phyloP scores from a whole-genome alignment of 78 protist species.

The Paulinella micropora region DNA sequence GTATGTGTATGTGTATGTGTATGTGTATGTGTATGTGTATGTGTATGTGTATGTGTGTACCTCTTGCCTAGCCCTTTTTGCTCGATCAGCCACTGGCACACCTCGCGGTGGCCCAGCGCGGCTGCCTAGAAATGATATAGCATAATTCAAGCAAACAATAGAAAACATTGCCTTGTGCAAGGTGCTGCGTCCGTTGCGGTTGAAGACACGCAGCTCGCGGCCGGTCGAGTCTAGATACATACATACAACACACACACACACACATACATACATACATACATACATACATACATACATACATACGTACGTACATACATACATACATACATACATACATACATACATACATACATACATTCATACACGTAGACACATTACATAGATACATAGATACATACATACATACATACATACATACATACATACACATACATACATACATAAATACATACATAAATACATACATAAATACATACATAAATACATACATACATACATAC shows the following conservation, averaged over 20 bases:
- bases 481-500: too few relatives aligned
- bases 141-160: too few relatives aligned
- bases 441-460: too few relatives aligned
- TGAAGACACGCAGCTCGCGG: background rate
- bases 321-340: background rate
- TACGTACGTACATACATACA: background rate
- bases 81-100: background rate
- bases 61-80: background rate
- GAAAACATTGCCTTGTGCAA: slow-evolving; percentile 3
- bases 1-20: too few relatives aligned
- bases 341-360: background rate
- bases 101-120: background rate
- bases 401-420: background rate
- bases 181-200: background rate
- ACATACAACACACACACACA: too few relatives aligned
- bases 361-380: too few relatives aligned
- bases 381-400: too few relatives aligned
- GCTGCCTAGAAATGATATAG: too few relatives aligned
- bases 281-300: background rate
- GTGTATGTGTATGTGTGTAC: too few relatives aligned
- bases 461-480: too few relatives aligned
- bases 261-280: background rate
- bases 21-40: too few relatives aligned
- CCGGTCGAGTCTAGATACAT: background rate
- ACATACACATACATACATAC: too few relatives aligned